Evolutionary conservation across 2,329 filamentous ascomycete genomes (phyloP).

Genomic region (Penicillium sp.): DNA sequence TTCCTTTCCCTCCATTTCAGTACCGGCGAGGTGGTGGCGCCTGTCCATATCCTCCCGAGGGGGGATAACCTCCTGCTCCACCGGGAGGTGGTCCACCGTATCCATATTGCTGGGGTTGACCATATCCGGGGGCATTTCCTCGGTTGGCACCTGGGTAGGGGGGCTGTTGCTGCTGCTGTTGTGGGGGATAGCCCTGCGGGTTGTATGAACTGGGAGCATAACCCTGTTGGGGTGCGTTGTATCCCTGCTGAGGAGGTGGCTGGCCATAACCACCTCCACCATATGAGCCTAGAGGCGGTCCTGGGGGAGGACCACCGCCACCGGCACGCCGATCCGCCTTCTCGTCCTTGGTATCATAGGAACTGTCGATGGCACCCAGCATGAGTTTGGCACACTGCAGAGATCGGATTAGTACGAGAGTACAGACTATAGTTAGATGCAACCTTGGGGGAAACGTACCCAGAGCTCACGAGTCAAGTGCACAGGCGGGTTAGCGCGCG

Average conservation of each 20-base stretch:
- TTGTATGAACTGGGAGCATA: slow-evolving; percentile 22
- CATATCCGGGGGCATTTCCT: slow-evolving; percentile 27
- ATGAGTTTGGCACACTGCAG: slow-evolving; percentile 66
- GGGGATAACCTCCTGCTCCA: slow-evolving; percentile 29
- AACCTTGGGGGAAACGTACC: slow-evolving; percentile 44
- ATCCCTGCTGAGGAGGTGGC: slow-evolving; percentile 25
- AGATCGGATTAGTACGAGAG: slow-evolving; percentile 21
- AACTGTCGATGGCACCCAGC: slow-evolving; percentile 69
- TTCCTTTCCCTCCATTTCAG: not conserved
- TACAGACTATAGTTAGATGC: not conserved
- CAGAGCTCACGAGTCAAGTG: slow-evolving; percentile 70
- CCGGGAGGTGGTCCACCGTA: slow-evolving; percentile 32
- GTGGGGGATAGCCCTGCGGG: slow-evolving; percentile 23
- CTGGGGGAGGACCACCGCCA: slow-evolving; percentile 31
- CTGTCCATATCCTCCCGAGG: slow-evolving; percentile 30
- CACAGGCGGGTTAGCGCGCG: slow-evolving; percentile 64
- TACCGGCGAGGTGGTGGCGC: slow-evolving; percentile 29
- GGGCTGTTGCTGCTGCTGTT: slow-evolving; percentile 19
- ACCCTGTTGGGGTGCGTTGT: slow-evolving; percentile 23
- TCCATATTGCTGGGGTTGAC: slow-evolving; percentile 32
- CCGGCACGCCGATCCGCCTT: slow-evolving; percentile 51
- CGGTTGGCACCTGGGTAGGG: slow-evolving; percentile 21
- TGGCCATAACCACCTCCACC: slow-evolving; percentile 44
- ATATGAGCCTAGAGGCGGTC: slow-evolving; percentile 44
- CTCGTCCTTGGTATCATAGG: slow-evolving; percentile 71